These are phyloP conservation scores for Fusarium compactum DNA, from an alignment of 2,329 filamentous ascomycete genomes.

Conservation along the genomic window DNA sequence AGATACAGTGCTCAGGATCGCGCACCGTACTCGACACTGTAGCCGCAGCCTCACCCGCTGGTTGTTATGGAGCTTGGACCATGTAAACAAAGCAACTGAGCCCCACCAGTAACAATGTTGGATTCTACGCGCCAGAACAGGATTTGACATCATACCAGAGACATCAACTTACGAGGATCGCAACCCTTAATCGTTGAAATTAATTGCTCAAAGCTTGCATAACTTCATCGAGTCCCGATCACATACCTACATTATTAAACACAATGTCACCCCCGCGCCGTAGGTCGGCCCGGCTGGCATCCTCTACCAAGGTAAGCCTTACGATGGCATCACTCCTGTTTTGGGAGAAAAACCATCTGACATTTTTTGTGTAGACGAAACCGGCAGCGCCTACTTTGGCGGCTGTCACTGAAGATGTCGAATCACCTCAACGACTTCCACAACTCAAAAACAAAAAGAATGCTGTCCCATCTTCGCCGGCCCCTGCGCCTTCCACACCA, in stretches of 20 bases:
- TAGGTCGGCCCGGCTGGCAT: slow-evolving; percentile 59
- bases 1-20: neutral
- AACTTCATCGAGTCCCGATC: slow-evolving; percentile 17
- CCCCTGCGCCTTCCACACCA: slow-evolving; percentile 66
- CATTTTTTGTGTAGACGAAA: slow-evolving; percentile 45
- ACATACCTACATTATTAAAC: slow-evolving; percentile 21
- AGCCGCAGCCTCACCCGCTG: slow-evolving; percentile 8
- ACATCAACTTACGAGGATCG: slow-evolving; percentile 42
- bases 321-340: slow-evolving; percentile 26
- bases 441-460: slow-evolving; percentile 48
- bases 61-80: slow-evolving; percentile 47
- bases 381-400: slow-evolving; percentile 51
- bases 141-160: slow-evolving; percentile 50
- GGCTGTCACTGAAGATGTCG: slow-evolving; percentile 60
- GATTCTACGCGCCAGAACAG: slow-evolving; percentile 42
- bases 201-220: slow-evolving; percentile 36
- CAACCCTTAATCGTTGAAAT: slow-evolving; percentile 43
- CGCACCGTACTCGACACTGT: slow-evolving; percentile 14
- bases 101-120: slow-evolving; percentile 40
- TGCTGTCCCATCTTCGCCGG: slow-evolving; percentile 53
- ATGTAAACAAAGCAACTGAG: slow-evolving; percentile 47
- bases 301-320: slow-evolving; percentile 52
- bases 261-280: slow-evolving; percentile 58
- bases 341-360: slow-evolving; percentile 25
- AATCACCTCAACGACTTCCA: slow-evolving; percentile 50